Base-by-base conservation (phyloP, 1,139 yeast genomes). In the Yamadazyma epiphylla region DNA sequence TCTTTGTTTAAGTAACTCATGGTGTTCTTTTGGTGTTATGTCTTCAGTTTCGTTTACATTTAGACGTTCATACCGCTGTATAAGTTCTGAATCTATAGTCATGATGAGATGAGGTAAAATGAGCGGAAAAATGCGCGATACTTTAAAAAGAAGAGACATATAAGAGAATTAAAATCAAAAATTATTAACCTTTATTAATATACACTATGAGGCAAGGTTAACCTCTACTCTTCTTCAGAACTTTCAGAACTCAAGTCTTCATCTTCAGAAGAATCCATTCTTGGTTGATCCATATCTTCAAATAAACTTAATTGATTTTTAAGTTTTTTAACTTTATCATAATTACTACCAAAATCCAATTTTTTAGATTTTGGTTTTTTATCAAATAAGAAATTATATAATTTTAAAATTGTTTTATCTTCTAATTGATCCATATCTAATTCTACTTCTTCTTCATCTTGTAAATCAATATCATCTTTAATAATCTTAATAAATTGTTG, bases 381-480 rank as follows among this genome's bases (percentile, higher is more conserved):
- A 39, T 78, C 78, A 45, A 82, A 83, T 37, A 83, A 80, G 55
- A 73, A 83, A 56, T 85, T 82, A 67, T 89, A 89, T 43, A 91
- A 66, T 50, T 86, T 85, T 53, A 86, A 63, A 29, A 91, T 75
- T 2, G 97, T 89, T 31, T 77, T 68, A 45, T 87, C 91, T 48
- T 87, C 96, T 46, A 91, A 73, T 58, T 83, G 86, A 57, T 91
- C 97, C 80, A 94, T 84, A 58, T 94, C 98, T 40, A 91, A 71
- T 64, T 94, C 98, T 38, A 91, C 94, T 46, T 68, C 74, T 53
- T 83, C 94, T 42, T 72, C 72, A 24, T 15, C 26, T 11, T 17
- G 31, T 42, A 84, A 71, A 43, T 86, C 85, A 69, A 88, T 76
- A 43, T 86, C 83, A 54, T 85, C 94, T 51, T 84, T 84, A 45